Evolutionary conservation across 1,284 basidiomycete species (phyloP).

Genomic region (Fistulinella staudtii): DNA sequence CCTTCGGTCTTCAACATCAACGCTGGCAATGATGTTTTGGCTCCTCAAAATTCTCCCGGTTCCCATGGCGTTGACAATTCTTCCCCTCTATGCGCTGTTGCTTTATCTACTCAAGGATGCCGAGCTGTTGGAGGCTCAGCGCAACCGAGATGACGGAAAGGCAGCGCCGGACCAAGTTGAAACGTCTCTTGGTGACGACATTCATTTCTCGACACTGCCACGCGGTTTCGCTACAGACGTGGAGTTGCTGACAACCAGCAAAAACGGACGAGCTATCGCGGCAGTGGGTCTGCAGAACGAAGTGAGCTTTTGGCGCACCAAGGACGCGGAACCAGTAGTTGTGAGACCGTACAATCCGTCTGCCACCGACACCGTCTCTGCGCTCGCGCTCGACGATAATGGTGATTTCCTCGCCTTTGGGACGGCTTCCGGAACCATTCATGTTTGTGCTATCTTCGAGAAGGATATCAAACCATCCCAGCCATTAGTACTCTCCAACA

Average conservation of each 20-base stretch:
- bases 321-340: constrained; percentile 37
- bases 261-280: constrained; percentile 58
- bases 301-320: constrained; percentile 60
- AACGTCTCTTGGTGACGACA: constrained; percentile 41
- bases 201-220: constrained; percentile 68
- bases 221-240: constrained; percentile 78
- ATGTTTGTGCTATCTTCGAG: constrained; percentile 50
- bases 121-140: constrained; percentile 85
- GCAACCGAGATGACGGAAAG: constrained; percentile 51
- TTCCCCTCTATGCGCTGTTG: constrained; percentile 72
- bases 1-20: constrained; percentile 44
- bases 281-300: constrained; percentile 79
- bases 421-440: constrained; percentile 57
- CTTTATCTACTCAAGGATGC: constrained; percentile 91
- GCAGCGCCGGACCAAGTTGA: constrained; percentile 32
- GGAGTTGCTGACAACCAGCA: constrained; percentile 71
- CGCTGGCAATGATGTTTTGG: constrained; percentile 61
- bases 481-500: constrained; percentile 39
- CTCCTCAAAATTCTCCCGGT: constrained; percentile 78
- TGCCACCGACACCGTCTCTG: constrained; percentile 48
- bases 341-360: constrained; percentile 39
- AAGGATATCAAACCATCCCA: constrained; percentile 40
- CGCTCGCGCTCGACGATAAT: constrained; percentile 53
- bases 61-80: constrained; percentile 79
- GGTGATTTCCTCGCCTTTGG: constrained; percentile 62